Base-by-base conservation (phyloP, 768 basidiomycete genomes). In the Termitomyces sp. region DNA sequence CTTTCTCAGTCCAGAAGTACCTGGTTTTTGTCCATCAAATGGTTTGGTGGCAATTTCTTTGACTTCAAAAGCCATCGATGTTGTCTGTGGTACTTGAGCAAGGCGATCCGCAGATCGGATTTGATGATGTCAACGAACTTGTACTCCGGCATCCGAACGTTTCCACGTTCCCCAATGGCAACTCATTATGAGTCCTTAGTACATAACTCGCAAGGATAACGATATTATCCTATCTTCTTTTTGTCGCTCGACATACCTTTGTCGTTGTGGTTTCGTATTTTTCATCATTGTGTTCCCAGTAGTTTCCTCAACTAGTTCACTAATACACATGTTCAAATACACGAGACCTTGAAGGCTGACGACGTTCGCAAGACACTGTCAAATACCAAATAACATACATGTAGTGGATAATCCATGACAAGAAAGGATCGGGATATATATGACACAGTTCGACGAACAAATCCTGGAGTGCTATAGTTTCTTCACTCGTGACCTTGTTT, bases 1-100 rank as follows among this genome's bases (percentile, higher is more conserved):
- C 81, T 98, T 98, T 68, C 97, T 84, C 49, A 98, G 86, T 64
- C 97, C 97, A 63, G 97, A 98, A 12, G 97, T 98, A 60, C 97
- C 97, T 24, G 97, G 97, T 74, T 96, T 98, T 77, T 95, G 93
- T 65, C 92, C 95, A 4, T 94, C 91, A 70, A 85, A 95, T 22
- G 93, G 89, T 70, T 88, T 94, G 3, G 95, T 97, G 31, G 77
- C 56, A 54, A 97, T 80, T 65, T 88, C 85, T 73, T 89, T 81
- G 69, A 88, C 72, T 64, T 67, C 59, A 67, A 74, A 77, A 49
- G 79, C 71, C 81, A 82, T 84, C 55, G 64, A 60, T 65, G 49
- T 31, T 39, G 36, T 55, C 31, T 49, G 4, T 41, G 37, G 41
- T 42, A 42, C 41, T 42, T 20, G 42, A 54, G 9, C 44, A 30